phyloP scores from a whole-genome alignment of 78 protist genomes.

The Cavenderia fasciculata region DNA sequence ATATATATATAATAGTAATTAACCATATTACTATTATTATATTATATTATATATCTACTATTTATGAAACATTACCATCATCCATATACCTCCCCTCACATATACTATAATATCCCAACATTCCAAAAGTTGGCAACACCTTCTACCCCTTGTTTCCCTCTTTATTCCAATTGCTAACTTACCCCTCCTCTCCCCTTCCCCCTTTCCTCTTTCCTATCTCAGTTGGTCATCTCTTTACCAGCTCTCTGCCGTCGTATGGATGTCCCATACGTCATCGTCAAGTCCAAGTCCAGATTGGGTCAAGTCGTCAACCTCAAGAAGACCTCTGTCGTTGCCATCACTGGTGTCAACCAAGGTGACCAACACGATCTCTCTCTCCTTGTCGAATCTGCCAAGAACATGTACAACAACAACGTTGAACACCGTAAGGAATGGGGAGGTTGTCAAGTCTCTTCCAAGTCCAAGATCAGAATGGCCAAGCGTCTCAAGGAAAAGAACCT shows the following conservation, averaged over 20 bases:
- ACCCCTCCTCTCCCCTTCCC: background rate
- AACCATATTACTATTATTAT: too few species aligned
- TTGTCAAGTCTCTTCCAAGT: conserved; percentile 36
- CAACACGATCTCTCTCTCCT: conserved; percentile 42
- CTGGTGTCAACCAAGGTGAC: conserved; percentile 79
- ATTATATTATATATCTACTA: too few species aligned
- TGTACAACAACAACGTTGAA: conserved; percentile 80
- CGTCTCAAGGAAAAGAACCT: conserved; percentile 56
- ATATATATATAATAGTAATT: too few species aligned
- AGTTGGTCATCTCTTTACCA: conserved; percentile 98
- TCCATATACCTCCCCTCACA: too few species aligned
- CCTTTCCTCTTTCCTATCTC: too few species aligned
- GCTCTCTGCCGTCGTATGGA: conserved; percentile 98
- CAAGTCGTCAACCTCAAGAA: conserved; percentile 94
- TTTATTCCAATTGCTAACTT: background rate
- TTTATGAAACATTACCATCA: too few species aligned
- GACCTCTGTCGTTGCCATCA: conserved; percentile 94
- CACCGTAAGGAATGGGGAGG: conserved; percentile 78
- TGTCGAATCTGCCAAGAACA: conserved; percentile 68
- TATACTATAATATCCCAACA: too few species aligned
- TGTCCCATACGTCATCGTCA: conserved; percentile 98
- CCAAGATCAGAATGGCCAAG: conserved; percentile 35
- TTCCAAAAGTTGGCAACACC: too few species aligned
- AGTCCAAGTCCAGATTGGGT: conserved; percentile 98
- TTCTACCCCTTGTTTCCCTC: background rate